Base-by-base conservation (phyloP, 257 asterid genomes). In the Echium plantagineum region DNA sequence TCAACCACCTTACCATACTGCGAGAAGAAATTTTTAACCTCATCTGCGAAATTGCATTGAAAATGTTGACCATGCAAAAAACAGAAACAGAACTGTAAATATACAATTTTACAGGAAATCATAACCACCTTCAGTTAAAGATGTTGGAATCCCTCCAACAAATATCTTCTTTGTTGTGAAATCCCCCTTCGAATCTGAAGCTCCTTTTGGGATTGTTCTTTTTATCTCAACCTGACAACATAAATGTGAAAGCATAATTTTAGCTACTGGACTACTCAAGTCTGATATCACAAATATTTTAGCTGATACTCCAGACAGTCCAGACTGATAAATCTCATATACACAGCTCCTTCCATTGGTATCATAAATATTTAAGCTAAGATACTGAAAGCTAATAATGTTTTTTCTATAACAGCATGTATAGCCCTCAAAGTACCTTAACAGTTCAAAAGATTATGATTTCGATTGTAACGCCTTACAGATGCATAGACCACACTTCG, bases 141-240 rank as follows among this genome's bases (percentile, higher is more conserved):
- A 57, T 62, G 83, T 53, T 58, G 88, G 88, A 63, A 82, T 76
- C 19, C 88, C 88, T 7, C 88, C 88, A 54, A 82, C 85, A 60
- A 82, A 82, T 56, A 82, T 82, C 74, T 82, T 82, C 78, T 66
- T 79, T 16, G 88, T 82, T 77, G 77, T 82, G 67, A 76, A 82
- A 69, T 74, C 85, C 26, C 26, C 26, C 63, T 70, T 79, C 21
- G 83, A 67, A 63, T 63, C 64, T 24, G 55, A 24, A 5, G 76
- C 76, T 74, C 81, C 88, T 77, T 80, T 81, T 35, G 88, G 88
- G 18, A 79, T 79, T 30, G 88, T 82, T 71, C 88, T 77, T 81
- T 82, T 82, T 71, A 82, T 79, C 63, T 82, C 88, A 51, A 82
- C 88, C 88, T 82, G 68, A 55, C 63, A 70, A 67, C 18, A 5